These are phyloP conservation scores for Ciborinia camelliae DNA, from an alignment of 2,329 filamentous ascomycete genomes.

Conservation along the genomic window DNA sequence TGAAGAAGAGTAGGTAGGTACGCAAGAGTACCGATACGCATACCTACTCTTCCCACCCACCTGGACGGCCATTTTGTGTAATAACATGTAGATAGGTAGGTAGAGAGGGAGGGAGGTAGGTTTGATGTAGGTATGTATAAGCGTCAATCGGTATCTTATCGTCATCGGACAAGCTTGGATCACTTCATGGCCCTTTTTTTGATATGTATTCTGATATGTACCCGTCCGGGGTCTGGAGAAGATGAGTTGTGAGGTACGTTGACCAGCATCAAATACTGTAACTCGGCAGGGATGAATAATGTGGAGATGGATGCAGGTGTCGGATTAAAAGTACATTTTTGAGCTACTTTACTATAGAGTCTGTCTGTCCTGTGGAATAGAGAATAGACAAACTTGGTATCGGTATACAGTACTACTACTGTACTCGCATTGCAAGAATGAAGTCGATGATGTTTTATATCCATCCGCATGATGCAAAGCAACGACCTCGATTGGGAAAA, in stretches of 20 bases:
- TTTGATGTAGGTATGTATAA: no score
- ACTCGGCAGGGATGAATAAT: neutral
- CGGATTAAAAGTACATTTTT: no score
- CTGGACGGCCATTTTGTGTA: conserved; percentile 10
- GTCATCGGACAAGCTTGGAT: conserved; percentile 14
- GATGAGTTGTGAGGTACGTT: neutral
- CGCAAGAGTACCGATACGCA: neutral
- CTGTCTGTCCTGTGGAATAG: no score
- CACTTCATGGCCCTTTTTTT: neutral
- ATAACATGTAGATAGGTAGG: no score
- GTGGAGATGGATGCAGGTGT: neutral
- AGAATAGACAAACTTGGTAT: neutral
- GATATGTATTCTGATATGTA: conserved; percentile 11
- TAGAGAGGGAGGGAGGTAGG: no score
- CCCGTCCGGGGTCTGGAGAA: conserved; percentile 20
- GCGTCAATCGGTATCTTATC: conserved; percentile 1
- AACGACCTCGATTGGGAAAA: neutral
- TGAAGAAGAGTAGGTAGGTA: neutral
- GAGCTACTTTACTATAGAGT: no score
- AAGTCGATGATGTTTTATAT: neutral
- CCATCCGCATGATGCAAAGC: neutral
- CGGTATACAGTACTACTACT: no score
- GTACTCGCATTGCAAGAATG: no score
- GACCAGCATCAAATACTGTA: no score
- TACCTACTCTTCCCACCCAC: conserved; percentile 7